Percentiles rank a stretch among this genome's conserved stretches.
Conservation (phyloP, 2,329 filamentous ascomycete genomes). For the Gyromitra esculenta region DNA sequence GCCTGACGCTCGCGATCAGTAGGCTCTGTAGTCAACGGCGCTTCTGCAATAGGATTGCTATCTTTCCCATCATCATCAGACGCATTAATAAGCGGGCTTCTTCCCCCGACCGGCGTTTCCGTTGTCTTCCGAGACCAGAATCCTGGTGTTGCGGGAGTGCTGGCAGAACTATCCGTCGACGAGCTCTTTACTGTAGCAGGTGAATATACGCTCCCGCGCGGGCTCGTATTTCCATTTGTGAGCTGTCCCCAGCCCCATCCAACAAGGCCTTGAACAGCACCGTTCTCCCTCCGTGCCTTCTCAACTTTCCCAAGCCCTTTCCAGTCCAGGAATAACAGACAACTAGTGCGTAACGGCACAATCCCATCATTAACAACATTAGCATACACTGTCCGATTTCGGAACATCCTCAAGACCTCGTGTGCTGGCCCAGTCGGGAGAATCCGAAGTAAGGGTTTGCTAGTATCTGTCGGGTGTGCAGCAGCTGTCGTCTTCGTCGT, state of each 20-base stretch:
- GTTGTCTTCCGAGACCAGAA: conserved; percentile 23
- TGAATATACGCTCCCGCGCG: conserved; percentile 37
- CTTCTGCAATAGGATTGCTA: conserved; percentile 33
- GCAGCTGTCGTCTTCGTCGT: conserved; percentile 60
- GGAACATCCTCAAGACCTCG: conserved; percentile 83
- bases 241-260: conserved; percentile 95
- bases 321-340: conserved; percentile 96
- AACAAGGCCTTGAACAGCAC: conserved; percentile 89
- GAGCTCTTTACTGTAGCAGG: neutral
- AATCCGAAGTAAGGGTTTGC: conserved; percentile 88
- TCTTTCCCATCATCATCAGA: conserved; percentile 38
- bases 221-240: conserved; percentile 59
- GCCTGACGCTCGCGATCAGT: conserved; percentile 23
- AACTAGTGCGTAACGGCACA: conserved; percentile 92
- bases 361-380: conserved; percentile 99
- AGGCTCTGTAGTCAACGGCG: conserved; percentile 38
- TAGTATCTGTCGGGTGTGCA: conserved; percentile 69
- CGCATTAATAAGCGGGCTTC: conserved; percentile 34
- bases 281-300: conserved; percentile 90
- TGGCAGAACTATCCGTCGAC: conserved; percentile 4
- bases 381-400: conserved; percentile 90
- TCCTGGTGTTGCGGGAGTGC: conserved; percentile 36
- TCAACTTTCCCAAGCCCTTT: conserved; percentile 91
- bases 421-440: conserved; percentile 92
- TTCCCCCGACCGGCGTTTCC: conserved; percentile 18